phyloP scores from a whole-genome alignment of 2,329 filamentous ascomycete genomes.

The Botryotinia calthae region DNA sequence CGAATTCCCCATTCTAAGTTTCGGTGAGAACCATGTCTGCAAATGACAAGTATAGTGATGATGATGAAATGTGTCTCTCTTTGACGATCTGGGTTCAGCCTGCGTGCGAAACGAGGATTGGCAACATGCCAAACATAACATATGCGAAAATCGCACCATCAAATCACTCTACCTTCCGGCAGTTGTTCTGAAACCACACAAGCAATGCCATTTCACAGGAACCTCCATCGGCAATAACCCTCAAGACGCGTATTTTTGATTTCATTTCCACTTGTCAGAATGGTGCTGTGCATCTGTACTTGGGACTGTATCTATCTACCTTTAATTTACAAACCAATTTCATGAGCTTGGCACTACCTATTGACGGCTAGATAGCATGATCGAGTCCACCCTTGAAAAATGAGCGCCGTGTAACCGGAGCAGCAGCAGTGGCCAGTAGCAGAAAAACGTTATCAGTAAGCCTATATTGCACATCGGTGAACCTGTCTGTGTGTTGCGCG shows the following conservation, averaged over 20 bases:
- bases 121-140: not conserved
- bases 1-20: not conserved
- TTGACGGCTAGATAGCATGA: not conserved
- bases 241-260: not conserved
- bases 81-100: not conserved
- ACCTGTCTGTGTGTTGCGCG: not conserved
- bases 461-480: not conserved
- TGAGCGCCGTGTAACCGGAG: not conserved
- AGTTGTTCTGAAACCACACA: conserved; percentile 1
- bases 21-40: not conserved
- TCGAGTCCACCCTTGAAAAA: not conserved
- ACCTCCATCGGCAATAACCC: not conserved
- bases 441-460: not conserved
- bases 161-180: not conserved
- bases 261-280: not conserved
- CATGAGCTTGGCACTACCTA: not conserved
- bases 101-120: not conserved
- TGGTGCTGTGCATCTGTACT: not conserved
- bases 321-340: not conserved
- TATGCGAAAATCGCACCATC: not conserved
- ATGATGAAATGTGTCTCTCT: conserved; percentile 8
- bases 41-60: not conserved
- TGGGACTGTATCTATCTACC: not conserved
- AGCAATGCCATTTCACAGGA: not conserved
- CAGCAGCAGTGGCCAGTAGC: no score